Percentiles rank a stretch among this genome's conserved stretches.
These are phyloP conservation scores for Pestalotiopsis fici DNA, from an alignment of 2,329 filamentous ascomycete species.

Conservation along the genomic window DNA sequence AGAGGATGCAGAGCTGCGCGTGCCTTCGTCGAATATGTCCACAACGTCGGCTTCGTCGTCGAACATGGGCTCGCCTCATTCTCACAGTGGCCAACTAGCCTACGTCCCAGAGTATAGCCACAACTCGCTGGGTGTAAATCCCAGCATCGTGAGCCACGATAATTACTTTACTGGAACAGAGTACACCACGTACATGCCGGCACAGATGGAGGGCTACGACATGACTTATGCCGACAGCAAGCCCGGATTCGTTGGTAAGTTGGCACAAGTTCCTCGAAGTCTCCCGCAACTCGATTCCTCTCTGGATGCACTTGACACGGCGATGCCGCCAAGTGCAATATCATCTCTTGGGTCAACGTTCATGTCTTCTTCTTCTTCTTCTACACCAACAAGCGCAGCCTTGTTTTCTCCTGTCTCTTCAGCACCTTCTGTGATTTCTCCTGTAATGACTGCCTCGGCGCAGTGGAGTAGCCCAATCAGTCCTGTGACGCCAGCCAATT, in stretches of 20 bases:
- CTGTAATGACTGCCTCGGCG: conserved; percentile 20
- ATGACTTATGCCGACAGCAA: conserved; percentile 50
- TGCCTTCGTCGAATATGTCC: conserved; percentile 60
- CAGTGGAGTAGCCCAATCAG: conserved; percentile 29
- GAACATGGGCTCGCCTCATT: conserved; percentile 67
- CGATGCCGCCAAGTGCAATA: conserved; percentile 19
- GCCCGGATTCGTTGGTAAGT: conserved; percentile 59
- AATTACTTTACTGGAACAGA: conserved; percentile 53
- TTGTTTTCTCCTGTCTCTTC: conserved; percentile 26
- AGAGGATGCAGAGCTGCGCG: conserved; percentile 51
- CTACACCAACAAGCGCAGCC: conserved; percentile 27
- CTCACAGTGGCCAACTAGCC: conserved; percentile 58
- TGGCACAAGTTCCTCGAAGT: conserved; percentile 36
- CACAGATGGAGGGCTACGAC: conserved; percentile 49
- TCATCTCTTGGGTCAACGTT: conserved; percentile 26
- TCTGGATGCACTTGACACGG: conserved; percentile 26
- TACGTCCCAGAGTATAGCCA: conserved; percentile 59
- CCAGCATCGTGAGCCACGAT: conserved; percentile 62
- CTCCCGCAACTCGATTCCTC: conserved; percentile 13
- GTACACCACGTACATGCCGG: conserved; percentile 54
- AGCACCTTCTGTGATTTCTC: conserved; percentile 32
- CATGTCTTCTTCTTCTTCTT: conserved; percentile 27
- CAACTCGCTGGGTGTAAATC: conserved; percentile 59
- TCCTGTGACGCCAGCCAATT: conserved; percentile 22
- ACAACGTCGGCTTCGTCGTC: conserved; percentile 67